Evolutionary conservation across 139 green algal genomes (phyloP), one percentile per base, ranked within the genome.

Genomic region (Tetradesmus lagerheimii): DNA sequence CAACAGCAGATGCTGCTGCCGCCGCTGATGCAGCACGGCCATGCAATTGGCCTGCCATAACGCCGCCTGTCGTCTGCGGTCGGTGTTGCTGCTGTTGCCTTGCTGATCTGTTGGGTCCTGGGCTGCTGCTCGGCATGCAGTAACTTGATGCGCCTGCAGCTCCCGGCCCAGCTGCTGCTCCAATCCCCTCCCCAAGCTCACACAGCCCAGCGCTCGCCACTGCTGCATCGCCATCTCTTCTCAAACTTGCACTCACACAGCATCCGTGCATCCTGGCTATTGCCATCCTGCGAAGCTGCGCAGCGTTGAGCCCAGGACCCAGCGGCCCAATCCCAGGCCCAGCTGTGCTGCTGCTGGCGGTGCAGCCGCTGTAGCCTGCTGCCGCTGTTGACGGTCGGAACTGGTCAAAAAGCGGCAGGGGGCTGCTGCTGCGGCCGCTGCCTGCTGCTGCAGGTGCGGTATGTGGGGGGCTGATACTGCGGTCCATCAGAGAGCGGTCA

Each of bases 341-440:
- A 27, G 74, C 43, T 35, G n/a, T 6, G 81, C 81, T 74, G 38
- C 77, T 83, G 77, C 77, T 34, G 39, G 11, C n/a, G n/a, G n/a
- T n/a, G 77, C 77, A 6, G 35, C 75, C 14, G 77, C 77, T 53
- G 77, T 29, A 25, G 27, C 14, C 79, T 67, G 41, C 25, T 50
- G 84, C 39, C 71, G 84, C 83, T 88, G 80, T 87, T 27, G 35
- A 27, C 4, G 57, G 83, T 31, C 83, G 66, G 83, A 88, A 88
- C 18, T 6, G 0, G 41, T 80, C 37, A 31, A 88, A 43, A 25
- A 38, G 38, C 31, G 83, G 83, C 38, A 88, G 64, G 6, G 15
- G 14, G 57, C 84, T 31, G 16, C 43, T 57, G 43, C 71, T 64
- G 31, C 45, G 41, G 29, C n/a, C 41, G 23, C 34, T 75, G 71